These are phyloP conservation scores for Annona cherimola DNA, from an alignment of 164 flowering plant genomes.

Conservation along the genomic window DNA sequence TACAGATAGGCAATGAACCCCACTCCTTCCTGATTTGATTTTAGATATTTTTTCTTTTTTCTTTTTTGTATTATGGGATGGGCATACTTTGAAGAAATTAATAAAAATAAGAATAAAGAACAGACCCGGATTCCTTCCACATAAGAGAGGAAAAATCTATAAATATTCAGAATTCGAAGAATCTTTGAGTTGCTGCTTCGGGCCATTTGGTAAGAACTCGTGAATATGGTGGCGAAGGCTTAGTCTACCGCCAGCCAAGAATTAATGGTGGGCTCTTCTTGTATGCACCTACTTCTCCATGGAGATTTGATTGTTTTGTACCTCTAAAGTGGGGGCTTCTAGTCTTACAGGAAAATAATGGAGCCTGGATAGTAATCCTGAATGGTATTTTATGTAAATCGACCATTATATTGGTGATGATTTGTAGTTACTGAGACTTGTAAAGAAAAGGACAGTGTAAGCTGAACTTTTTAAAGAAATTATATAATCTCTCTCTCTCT, in stretches of 20 bases:
- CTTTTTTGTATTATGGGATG: neutral
- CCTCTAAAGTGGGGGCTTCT: neutral
- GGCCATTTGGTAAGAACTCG: too few species aligned
- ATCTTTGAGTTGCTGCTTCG: too few species aligned
- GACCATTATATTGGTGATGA: conserved; percentile 21
- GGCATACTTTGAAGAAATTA: neutral
- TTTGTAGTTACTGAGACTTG: conserved; percentile 19
- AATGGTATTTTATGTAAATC: conserved; percentile 10
- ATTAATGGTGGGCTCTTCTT: neutral
- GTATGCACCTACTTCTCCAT: neutral
- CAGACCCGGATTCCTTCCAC: neutral
- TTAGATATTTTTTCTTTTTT: neutral
- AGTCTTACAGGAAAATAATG: conserved; percentile 15
- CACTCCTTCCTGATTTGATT: neutral
- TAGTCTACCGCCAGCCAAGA: neutral
- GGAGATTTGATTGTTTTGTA: conserved; percentile 14
- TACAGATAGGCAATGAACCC: neutral
- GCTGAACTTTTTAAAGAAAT: conserved; percentile 9
- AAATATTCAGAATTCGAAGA: too few species aligned
- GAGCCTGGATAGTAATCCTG: conserved; percentile 21
- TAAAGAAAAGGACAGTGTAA: conserved; percentile 15
- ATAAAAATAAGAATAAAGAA: neutral
- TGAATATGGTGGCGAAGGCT: neutral
- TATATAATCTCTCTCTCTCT: conserved; percentile 11
- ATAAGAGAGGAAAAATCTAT: neutral